Evolutionary conservation across 306 rosid genomes (phyloP).

Genomic region (Canavalia ensiformis): DNA sequence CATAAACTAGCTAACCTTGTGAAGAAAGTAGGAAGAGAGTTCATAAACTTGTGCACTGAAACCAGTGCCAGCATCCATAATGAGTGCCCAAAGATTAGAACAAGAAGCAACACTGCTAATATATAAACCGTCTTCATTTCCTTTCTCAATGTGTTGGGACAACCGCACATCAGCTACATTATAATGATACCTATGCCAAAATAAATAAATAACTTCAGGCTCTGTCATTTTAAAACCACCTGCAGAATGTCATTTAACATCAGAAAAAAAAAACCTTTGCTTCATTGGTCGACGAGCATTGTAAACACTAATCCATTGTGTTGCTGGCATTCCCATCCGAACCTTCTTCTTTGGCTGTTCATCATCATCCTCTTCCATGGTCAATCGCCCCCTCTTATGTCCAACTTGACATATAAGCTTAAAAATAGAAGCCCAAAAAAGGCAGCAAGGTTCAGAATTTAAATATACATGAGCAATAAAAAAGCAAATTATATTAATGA

Average conservation of each 20-base stretch:
- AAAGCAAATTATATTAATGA: background rate
- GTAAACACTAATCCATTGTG: conserved; percentile 94
- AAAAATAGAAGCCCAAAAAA: conserved; percentile 48
- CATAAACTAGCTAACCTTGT: conserved; percentile 66
- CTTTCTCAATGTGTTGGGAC: conserved; percentile 85
- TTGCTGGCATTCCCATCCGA: conserved; percentile 88
- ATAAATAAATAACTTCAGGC: background rate
- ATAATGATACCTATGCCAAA: conserved; percentile 80
- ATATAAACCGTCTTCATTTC: conserved; percentile 85
- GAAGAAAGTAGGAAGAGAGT: conserved; percentile 78
- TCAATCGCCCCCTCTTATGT: conserved; percentile 83
- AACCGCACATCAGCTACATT: conserved; percentile 91
- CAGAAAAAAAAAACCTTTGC: conserved; percentile 75
- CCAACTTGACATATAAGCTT: conserved; percentile 87
- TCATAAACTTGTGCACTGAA: conserved; percentile 83
- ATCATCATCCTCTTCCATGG: conserved; percentile 82
- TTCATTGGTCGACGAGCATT: conserved; percentile 94
- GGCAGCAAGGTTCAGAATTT: conserved; percentile 29
- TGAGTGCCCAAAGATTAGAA: conserved; percentile 87
- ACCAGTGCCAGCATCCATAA: conserved; percentile 98
- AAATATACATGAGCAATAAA: conserved; percentile 17
- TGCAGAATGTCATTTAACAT: conserved; percentile 22
- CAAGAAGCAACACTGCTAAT: conserved; percentile 84
- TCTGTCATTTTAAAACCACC: conserved; percentile 10
- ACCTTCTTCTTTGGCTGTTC: conserved; percentile 93